Percentiles rank a stretch among this genome's conserved stretches.
phyloP scores from a whole-genome alignment of 371 early-diverging fungal species.

The Smittium culicis region DNA sequence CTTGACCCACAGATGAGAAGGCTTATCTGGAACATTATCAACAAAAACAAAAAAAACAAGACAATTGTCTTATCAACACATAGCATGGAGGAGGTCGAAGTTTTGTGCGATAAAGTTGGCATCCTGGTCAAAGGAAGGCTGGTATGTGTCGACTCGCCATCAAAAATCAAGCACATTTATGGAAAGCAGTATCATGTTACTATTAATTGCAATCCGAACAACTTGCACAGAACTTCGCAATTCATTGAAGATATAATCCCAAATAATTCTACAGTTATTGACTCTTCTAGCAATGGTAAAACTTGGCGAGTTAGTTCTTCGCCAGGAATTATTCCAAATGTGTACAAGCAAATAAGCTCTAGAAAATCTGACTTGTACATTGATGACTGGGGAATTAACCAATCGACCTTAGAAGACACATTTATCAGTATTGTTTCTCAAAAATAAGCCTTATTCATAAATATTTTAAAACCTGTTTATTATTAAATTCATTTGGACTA shows the following conservation, averaged over 20 bases:
- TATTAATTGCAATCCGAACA: not conserved
- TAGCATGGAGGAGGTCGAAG: slow-evolving; percentile 67
- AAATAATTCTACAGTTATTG: not conserved
- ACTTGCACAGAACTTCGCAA: slow-evolving; percentile 9
- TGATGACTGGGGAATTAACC: slow-evolving; percentile 9
- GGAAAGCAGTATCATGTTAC: slow-evolving; percentile 37
- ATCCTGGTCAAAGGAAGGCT: slow-evolving; percentile 59
- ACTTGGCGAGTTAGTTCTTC: not conserved
- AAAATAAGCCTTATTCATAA: no score
- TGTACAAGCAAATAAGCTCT: not conserved
- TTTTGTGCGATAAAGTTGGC: slow-evolving; percentile 38
- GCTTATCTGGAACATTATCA: slow-evolving; percentile 12
- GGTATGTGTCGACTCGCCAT: slow-evolving; percentile 43
- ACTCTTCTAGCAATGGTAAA: not conserved
- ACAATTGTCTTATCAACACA: slow-evolving; percentile 41
- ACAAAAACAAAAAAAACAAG: slow-evolving; percentile 15
- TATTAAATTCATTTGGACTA: no score
- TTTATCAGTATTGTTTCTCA: slow-evolving; percentile 2
- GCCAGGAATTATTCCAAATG: not conserved
- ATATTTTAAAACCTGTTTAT: no score
- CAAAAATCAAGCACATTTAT: slow-evolving; percentile 49
- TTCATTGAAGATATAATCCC: not conserved
- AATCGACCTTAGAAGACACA: slow-evolving; percentile 4
- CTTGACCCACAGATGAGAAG: slow-evolving; percentile 24
- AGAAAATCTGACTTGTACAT: not conserved